Conservation (phyloP, 2,329 filamentous ascomycete species). For the Cryphonectria nitschkei region DNA sequence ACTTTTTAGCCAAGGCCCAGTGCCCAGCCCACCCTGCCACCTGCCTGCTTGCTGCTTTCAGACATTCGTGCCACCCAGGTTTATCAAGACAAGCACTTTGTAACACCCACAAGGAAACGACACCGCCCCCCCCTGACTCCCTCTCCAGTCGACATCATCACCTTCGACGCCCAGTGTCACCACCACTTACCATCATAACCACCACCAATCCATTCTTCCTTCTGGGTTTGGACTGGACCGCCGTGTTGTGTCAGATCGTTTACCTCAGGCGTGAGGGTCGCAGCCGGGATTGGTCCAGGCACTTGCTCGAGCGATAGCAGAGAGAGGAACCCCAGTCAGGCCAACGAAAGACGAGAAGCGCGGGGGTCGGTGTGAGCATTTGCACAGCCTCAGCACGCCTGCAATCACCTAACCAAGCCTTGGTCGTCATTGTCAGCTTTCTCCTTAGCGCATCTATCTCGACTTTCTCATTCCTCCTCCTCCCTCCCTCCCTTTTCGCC, state of each 20-base stretch:
- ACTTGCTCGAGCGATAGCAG: background rate
- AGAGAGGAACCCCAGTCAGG: background rate
- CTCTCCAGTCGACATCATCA: background rate
- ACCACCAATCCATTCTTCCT: background rate
- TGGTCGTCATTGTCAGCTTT: slow-evolving; percentile 26
- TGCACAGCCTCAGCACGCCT: slow-evolving; percentile 30
- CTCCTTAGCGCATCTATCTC: slow-evolving; percentile 16
- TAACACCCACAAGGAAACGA: background rate
- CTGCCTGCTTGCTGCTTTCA: slow-evolving; percentile 1
- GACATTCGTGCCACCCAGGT: background rate
- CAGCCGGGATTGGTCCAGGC: slow-evolving; percentile 26
- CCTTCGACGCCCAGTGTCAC: background rate
- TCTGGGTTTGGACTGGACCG: background rate
- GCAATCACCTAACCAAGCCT: slow-evolving; percentile 20
- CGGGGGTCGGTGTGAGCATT: slow-evolving; percentile 23
- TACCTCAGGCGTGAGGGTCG: background rate
- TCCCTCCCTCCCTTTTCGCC: background rate
- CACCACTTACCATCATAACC: background rate
- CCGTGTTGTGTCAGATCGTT: slow-evolving; percentile 1
- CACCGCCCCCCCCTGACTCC: background rate
- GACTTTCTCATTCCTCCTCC: background rate
- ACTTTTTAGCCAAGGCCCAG: slow-evolving; percentile 1
- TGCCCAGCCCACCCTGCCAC: background rate
- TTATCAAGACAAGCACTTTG: background rate
- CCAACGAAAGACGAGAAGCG: slow-evolving; percentile 6